phyloP scores from a whole-genome alignment of 805 yeast species.

The Kuraishia ogatae region DNA sequence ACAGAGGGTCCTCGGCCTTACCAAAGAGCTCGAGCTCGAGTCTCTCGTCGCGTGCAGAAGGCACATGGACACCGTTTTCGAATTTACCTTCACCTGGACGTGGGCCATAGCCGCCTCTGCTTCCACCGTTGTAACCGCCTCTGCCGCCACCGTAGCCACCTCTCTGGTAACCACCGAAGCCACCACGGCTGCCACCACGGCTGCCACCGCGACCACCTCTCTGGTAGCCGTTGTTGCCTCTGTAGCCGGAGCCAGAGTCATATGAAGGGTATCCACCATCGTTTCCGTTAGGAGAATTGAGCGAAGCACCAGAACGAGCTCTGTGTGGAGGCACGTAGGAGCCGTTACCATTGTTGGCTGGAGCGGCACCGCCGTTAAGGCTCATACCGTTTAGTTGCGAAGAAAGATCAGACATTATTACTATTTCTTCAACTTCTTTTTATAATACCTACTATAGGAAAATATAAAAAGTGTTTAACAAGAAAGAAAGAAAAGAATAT shows the following conservation, averaged over 20 bases:
- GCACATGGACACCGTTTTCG: constrained; percentile 81
- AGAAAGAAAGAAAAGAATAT: neutral
- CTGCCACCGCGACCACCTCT: constrained; percentile 20
- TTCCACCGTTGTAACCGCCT: constrained; percentile 25
- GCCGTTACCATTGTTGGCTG: constrained; percentile 6
- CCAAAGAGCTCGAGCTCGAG: constrained; percentile 83
- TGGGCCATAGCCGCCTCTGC: constrained; percentile 19
- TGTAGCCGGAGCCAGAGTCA: constrained; percentile 18
- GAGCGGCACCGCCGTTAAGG: constrained; percentile 28
- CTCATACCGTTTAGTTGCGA: constrained; percentile 40
- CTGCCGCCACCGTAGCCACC: constrained; percentile 23
- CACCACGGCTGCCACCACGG: constrained; percentile 22
- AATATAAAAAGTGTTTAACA: constrained; percentile 1
- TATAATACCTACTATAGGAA: constrained; percentile 10
- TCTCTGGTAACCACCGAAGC: constrained; percentile 23
- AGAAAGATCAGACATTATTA: constrained; percentile 3
- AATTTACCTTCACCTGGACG: constrained; percentile 68
- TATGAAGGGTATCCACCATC: constrained; percentile 15
- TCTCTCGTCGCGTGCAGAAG: constrained; percentile 62
- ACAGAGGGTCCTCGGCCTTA: constrained; percentile 56
- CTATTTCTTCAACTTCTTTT: constrained; percentile 1
- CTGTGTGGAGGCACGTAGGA: constrained; percentile 42
- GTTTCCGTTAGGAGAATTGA: constrained; percentile 3
- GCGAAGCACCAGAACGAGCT: constrained; percentile 20
- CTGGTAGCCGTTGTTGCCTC: constrained; percentile 21